Evolutionary conservation across 257 asterid genomes (phyloP).

Genomic region (Fraxinus anomala): DNA sequence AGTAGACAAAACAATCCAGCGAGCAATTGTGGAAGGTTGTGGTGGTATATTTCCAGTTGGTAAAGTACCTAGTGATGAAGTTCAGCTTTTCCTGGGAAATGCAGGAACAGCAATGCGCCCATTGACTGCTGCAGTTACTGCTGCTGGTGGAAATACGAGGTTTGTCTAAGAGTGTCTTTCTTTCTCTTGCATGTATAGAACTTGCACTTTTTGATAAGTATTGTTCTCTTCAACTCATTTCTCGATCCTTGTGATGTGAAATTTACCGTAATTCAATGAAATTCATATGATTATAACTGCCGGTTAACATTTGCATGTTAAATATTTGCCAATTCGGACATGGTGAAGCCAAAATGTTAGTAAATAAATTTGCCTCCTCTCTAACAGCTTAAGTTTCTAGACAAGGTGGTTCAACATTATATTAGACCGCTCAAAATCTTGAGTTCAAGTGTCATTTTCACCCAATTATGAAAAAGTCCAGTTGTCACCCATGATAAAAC

Average conservation of each 20-base stretch:
- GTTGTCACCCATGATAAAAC: neutral
- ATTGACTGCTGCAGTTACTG: constrained; percentile 91
- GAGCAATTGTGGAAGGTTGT: constrained; percentile 79
- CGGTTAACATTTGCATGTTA: neutral
- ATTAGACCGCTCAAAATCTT: neutral
- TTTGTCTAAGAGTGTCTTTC: constrained; percentile 19
- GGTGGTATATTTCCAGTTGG: constrained; percentile 87
- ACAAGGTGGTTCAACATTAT: neutral
- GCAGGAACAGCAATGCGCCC: constrained; percentile 99
- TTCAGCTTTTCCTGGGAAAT: constrained; percentile 94
- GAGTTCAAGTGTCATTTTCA: neutral
- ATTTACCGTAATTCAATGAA: neutral
- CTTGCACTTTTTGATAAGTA: neutral
- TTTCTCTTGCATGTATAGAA: neutral
- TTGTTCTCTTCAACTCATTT: neutral
- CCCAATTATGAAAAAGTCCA: neutral
- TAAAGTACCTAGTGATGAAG: constrained; percentile 69
- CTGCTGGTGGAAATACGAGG: constrained; percentile 93
- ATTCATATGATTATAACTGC: neutral
- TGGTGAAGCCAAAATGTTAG: neutral
- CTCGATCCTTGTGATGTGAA: neutral
- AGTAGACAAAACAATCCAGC: constrained; percentile 68
- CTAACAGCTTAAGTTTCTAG: neutral
- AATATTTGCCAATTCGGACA: neutral
- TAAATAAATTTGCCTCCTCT: neutral